phyloP scores from a whole-genome alignment of 1,139 yeast species.

The Debaryomyces singareniensis region DNA sequence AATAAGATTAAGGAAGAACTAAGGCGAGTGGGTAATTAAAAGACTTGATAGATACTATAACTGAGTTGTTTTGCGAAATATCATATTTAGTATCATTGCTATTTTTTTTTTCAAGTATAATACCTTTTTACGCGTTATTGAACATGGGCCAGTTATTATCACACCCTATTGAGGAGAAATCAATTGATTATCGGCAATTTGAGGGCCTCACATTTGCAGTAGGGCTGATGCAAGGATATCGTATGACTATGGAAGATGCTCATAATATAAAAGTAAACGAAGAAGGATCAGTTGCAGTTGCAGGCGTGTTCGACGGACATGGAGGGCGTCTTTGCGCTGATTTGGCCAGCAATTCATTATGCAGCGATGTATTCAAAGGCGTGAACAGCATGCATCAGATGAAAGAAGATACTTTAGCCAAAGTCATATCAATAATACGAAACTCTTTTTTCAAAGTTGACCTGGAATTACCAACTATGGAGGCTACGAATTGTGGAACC shows the following conservation, averaged over 20 bases:
- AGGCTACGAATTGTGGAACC: conserved; percentile 52
- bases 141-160: conserved; percentile 71
- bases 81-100: too few species aligned
- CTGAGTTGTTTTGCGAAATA: too few species aligned
- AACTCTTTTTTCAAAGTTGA: conserved; percentile 57
- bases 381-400: conserved; percentile 12
- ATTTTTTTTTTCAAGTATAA: too few species aligned
- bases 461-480: conserved; percentile 39
- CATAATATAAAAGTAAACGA: conserved; percentile 44
- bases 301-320: conserved; percentile 78
- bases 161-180: conserved; percentile 68
- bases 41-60: too few species aligned
- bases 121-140: too few species aligned
- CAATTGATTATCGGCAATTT: conserved; percentile 41
- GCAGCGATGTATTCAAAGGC: conserved; percentile 23
- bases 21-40: too few species aligned
- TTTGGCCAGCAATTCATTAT: conserved; percentile 43
- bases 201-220: conserved; percentile 49
- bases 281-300: conserved; percentile 46
- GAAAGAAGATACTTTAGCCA: conserved; percentile 5
- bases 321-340: conserved; percentile 64
- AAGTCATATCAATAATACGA: conserved; percentile 32
- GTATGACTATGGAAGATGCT: conserved; percentile 75
- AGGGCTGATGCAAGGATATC: conserved; percentile 77
- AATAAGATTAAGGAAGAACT: too few species aligned